Percentiles rank a stretch among this genome's conserved stretches.
Evolutionary conservation across 371 early-diverging fungal genomes (phyloP).

Genomic region (Rhizomucor miehei): DNA sequence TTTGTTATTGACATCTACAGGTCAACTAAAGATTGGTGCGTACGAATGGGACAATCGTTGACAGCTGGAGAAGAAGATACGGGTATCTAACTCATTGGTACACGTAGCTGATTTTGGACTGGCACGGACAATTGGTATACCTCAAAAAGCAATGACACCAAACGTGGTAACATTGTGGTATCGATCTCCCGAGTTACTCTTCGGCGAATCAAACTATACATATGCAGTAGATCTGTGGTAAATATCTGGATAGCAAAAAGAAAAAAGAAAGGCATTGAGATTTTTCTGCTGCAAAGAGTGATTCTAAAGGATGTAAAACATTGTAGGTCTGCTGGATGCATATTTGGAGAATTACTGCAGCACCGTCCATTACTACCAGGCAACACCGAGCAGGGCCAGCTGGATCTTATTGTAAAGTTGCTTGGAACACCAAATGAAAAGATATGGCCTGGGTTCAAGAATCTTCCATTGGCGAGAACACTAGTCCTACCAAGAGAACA

Average conservation of each 20-base stretch:
- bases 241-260: too few relatives aligned
- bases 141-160: slow-evolving; percentile 80
- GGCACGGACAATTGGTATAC: slow-evolving; percentile 70
- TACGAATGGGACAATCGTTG: not conserved
- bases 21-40: slow-evolving; percentile 80
- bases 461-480: slow-evolving; percentile 58
- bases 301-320: too few relatives aligned
- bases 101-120: slow-evolving; percentile 81
- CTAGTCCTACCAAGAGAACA: slow-evolving; percentile 53
- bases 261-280: too few relatives aligned
- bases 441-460: slow-evolving; percentile 77
- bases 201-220: slow-evolving; percentile 78
- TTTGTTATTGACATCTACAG: slow-evolving; percentile 67
- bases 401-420: slow-evolving; percentile 68
- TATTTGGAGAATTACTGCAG: slow-evolving; percentile 78
- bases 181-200: slow-evolving; percentile 88
- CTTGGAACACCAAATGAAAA: slow-evolving; percentile 77
- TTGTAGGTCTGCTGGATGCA: slow-evolving; percentile 73
- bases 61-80: too few relatives aligned
- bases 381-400: slow-evolving; percentile 74
- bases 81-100: slow-evolving; percentile 1
- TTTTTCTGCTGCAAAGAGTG: too few relatives aligned
- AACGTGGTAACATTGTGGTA: slow-evolving; percentile 97
- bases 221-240: slow-evolving; percentile 92
- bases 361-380: slow-evolving; percentile 84